Base-by-base conservation (phyloP, 257 asterid genomes). In the Salvia splendens region DNA sequence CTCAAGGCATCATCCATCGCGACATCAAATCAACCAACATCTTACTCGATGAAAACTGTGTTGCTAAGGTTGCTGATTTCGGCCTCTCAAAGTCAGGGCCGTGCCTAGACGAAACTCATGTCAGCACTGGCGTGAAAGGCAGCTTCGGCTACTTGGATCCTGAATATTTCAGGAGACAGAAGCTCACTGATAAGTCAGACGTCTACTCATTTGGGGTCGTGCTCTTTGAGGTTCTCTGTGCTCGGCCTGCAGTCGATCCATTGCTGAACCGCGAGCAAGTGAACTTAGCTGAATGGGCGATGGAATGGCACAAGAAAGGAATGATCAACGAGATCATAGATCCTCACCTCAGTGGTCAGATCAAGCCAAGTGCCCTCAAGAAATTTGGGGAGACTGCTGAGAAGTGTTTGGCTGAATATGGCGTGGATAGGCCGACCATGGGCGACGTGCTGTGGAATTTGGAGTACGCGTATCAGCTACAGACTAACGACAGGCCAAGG, bases 21-120 rank as follows among this genome's bases (percentile, higher is more conserved):
- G 96, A 89, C 78, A 81, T 89, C 42, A 89, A 89, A 40, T 86
- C 94, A 1, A 84, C 96, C 8, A 89, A 89, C 81, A 89, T 89
- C 24, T 54, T 89, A 63, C 85, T 89, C 0, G 96, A 89, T 5
- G 80, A 83, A 40, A 83, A 84, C 52, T 83, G 71, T 16, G 87
- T 75, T 0, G 84, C 92, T 3, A 89, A 89, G 74, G 96, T 89
- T 53, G 94, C 92, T 0, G 96, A 89, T 76, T 89, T 89, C 9
- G 96, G 96, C 4, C 89, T 89, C 24, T 89, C 96, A 5, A 84
- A 81, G 38, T 80, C 94, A 0, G 96, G 96, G 20, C 96, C 96
- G 0, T 80, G 87, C 57, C 78, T 86, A 0, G 45, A 88, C 43
- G 91, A 88, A 75, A 86, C 91, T 0, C 96, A 88, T 32, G 96